Base-by-base conservation (phyloP, 1,284 basidiomycete species). In the Cryptococcus sp. region DNA sequence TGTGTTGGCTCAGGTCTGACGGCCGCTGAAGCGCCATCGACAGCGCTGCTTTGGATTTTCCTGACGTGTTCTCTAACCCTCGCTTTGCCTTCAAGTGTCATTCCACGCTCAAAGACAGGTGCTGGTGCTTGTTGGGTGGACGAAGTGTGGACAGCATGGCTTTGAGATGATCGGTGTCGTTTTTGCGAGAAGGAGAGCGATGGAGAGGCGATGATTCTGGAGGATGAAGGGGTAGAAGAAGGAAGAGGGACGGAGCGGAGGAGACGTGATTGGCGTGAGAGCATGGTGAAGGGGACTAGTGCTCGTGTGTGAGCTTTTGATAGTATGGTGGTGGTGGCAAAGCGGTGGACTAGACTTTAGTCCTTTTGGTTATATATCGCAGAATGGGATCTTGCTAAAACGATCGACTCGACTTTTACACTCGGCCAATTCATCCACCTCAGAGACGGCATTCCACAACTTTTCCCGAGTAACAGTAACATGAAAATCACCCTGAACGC, bases 51-150 rank as follows among this genome's bases (percentile, higher is more conserved):
- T 75, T 87, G 88, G 70, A 91, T 84, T 66, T 85, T 82, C 65
- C 84, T 72, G 15, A 81, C 80, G 73, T 82, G 86, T 69, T 89
- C 88, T 66, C 84, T 80, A 50, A 91, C 86, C 76, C 89, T 85
- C 46, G 70, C 69, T 66, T 79, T 79, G 39, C 76, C 79, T 56
- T 81, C 80, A 38, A 76, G 61, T n/a, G 63, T 69, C 39, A 78
- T 74, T 34, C 69, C 72, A 51, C 57, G 57, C 39, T 72, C 69
- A 47, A 39, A n/a, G 50, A 54, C 47, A 50, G 37, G 46, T 45
- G 56, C 37, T 26, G 65, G 58, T 19, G 61, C 58, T 20, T 64
- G 54, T 46, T 62, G 51, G 34, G 63, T 41, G n/a, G 72, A 64
- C n/a, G 69, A 68, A 47, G 72, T 70, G 66, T 70, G 68, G 46